phyloP scores from a whole-genome alignment of 345 rosid genomes.

The Dovyalis caffra region DNA sequence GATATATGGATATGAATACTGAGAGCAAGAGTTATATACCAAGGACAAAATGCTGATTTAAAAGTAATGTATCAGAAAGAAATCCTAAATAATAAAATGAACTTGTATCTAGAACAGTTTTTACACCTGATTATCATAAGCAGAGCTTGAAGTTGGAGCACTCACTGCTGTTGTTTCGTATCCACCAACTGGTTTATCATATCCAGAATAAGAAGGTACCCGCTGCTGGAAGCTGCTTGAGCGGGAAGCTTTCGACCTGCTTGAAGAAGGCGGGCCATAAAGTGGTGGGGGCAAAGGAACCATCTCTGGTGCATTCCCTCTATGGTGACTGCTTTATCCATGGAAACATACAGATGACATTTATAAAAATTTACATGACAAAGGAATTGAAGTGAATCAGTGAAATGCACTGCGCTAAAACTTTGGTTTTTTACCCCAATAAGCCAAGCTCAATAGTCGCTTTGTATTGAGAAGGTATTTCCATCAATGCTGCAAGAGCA shows the following conservation, averaged over 20 bases:
- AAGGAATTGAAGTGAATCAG: background rate
- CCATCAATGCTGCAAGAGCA: conserved; percentile 93
- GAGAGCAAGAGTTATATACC: background rate
- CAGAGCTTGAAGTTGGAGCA: conserved; percentile 34
- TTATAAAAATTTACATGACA: background rate
- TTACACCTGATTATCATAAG: conserved; percentile 51
- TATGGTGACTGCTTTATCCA: conserved; percentile 37
- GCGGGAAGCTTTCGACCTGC: conserved; percentile 34
- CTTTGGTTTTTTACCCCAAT: conserved; percentile 59
- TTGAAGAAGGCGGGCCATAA: conserved; percentile 40
- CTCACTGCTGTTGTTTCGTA: conserved; percentile 21
- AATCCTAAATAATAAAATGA: background rate
- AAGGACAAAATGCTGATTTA: background rate
- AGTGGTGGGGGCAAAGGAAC: conserved; percentile 78
- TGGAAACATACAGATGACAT: conserved; percentile 16
- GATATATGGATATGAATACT: background rate
- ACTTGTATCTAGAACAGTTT: background rate
- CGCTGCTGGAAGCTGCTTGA: conserved; percentile 38
- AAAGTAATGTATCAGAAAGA: background rate
- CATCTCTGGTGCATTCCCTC: conserved; percentile 53
- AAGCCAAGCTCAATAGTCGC: conserved; percentile 83
- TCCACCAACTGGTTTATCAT: conserved; percentile 20
- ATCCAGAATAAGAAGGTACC: conserved; percentile 18
- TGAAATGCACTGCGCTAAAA: background rate
- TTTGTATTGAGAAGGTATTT: conserved; percentile 88